Percentiles rank a stretch among this genome's conserved stretches.
Evolutionary conservation across 495 filamentous ascomycete species (phyloP).

Genomic region (Trichoderma asperelloides): DNA sequence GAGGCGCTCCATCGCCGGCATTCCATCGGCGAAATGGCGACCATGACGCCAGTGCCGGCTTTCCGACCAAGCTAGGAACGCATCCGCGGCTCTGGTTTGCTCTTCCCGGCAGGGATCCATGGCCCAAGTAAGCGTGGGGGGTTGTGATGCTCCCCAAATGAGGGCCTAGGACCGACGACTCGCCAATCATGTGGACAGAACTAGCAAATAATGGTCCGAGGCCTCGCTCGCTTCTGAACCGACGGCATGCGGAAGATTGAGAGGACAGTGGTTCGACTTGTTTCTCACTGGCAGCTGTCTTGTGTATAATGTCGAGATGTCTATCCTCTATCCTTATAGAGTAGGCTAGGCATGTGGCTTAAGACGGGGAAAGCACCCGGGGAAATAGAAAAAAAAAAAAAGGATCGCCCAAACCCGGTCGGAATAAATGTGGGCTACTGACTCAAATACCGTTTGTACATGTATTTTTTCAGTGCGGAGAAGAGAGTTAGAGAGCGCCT

Average conservation of each 20-base stretch:
- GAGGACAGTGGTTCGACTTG: too few relatives aligned
- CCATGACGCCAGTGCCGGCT: constrained; percentile 2
- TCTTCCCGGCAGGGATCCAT: background rate
- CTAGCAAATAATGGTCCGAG: background rate
- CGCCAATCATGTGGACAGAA: background rate
- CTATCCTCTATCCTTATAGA: too few relatives aligned
- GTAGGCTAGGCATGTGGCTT: background rate
- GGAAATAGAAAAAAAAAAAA: background rate
- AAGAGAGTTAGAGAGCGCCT: background rate
- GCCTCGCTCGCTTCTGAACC: background rate
- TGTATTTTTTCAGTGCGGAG: background rate
- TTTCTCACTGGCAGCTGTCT: too few relatives aligned
- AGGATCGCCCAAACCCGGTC: background rate
- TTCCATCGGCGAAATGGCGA: constrained; percentile 1
- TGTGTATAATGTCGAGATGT: too few relatives aligned
- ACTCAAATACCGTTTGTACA: background rate
- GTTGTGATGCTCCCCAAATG: background rate
- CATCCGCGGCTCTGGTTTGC: background rate
- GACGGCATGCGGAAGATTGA: background rate
- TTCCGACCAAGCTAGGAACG: background rate
- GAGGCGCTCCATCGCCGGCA: background rate
- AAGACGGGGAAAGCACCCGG: background rate
- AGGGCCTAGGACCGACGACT: background rate
- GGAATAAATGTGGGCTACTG: background rate
- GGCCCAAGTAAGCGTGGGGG: background rate